Percentiles rank a stretch among this genome's conserved stretches.
Evolutionary conservation across 148 eudicot species (phyloP).

Genomic region (Chenopodium quinoa): DNA sequence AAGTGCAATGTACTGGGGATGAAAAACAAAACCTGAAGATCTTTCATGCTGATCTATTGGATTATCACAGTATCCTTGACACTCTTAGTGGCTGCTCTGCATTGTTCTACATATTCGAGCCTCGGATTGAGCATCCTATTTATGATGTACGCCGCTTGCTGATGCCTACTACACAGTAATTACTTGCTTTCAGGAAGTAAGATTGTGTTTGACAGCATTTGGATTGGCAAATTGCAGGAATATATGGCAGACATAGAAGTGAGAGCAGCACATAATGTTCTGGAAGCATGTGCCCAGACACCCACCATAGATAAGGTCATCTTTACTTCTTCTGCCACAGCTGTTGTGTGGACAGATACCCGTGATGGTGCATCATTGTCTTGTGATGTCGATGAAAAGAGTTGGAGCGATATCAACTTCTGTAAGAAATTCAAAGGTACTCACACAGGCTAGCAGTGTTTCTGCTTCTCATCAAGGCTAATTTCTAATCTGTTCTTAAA

Average conservation of each 20-base stretch:
- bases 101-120: slow-evolving; percentile 65
- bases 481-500: no score
- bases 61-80: slow-evolving; percentile 57
- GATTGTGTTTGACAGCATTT: background rate
- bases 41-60: slow-evolving; percentile 51
- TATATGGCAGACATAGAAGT: slow-evolving; percentile 54
- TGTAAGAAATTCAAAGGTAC: slow-evolving; percentile 58
- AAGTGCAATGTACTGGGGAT: background rate
- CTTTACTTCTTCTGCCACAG: slow-evolving; percentile 60
- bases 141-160: slow-evolving; percentile 44
- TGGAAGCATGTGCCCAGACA: slow-evolving; percentile 64
- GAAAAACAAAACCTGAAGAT: slow-evolving; percentile 30
- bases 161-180: background rate
- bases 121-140: slow-evolving; percentile 40
- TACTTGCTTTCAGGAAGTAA: background rate
- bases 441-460: background rate
- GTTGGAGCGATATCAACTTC: slow-evolving; percentile 51
- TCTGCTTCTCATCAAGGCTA: no score
- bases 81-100: slow-evolving; percentile 55
- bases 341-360: slow-evolving; percentile 46
- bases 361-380: slow-evolving; percentile 6
- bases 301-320: slow-evolving; percentile 51
- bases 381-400: slow-evolving; percentile 42
- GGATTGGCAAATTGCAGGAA: slow-evolving; percentile 35
- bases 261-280: slow-evolving; percentile 62